Base-by-base conservation (phyloP, 2,329 filamentous ascomycete genomes). In the Fusarium abutilonis region DNA sequence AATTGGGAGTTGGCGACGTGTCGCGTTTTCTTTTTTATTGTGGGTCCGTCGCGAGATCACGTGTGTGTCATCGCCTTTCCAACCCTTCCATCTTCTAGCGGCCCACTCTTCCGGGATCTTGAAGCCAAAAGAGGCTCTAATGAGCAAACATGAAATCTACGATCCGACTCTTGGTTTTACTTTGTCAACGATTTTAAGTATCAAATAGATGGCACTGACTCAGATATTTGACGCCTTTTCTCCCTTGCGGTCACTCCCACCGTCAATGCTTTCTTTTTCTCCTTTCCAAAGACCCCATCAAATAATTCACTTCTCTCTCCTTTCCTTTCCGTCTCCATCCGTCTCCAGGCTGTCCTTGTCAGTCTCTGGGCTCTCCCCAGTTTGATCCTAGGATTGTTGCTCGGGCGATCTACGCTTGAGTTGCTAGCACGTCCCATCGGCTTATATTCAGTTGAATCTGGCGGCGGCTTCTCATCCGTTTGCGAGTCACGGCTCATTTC, bases 401-500 rank as follows among this genome's bases (percentile, higher is more conserved):
- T 61, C 49, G 34, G 50, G 45, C 45, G 62, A 69, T 70, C 66
- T 66, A 50, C 42, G 58, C 63, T 58, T 52, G 42, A 60, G 38
- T 42, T 48, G 43, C 54, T 63, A 46, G 56, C 48, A 61, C 52
- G 52, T 52, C 63, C 50, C 60, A 60, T 54, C 46, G 48, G 46
- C 48, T 46, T 55, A 31, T 34, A 34, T 14, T 13, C 43, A 40
- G 4, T 66, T 52, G 49, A 55, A 48, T 64, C 50, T 55, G 38
- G 56, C 44, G 48, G 35, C 50, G 28, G 28, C 28, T 10, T 51
- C 52, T 32, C 28, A 42, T 49, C 46, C 49, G 39, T 50, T 40
- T 51, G 42, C 32, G 39, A 59, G 58, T 57, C 61, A 55, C 43
- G 43, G 34, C 59, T 70, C 68, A 70, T 70, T 69, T 69, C 66